phyloP scores from a whole-genome alignment of 441 rosid species.

The Erodium moschatum region DNA sequence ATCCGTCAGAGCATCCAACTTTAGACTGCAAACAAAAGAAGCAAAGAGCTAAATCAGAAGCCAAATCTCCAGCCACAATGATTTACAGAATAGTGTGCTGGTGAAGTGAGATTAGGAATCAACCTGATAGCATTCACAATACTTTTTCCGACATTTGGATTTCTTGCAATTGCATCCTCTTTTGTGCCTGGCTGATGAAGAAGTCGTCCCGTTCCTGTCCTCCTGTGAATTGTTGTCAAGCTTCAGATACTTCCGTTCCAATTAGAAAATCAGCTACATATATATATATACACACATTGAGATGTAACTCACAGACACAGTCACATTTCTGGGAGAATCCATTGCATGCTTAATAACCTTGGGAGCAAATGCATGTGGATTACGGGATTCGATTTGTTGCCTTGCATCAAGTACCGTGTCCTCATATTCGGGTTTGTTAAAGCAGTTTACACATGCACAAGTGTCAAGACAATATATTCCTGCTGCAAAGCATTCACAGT shows the following conservation, averaged over 20 bases:
- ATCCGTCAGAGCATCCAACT: slow-evolving; percentile 51
- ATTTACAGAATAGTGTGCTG: not conserved
- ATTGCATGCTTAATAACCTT: slow-evolving; percentile 33
- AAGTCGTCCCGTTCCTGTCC: slow-evolving; percentile 27
- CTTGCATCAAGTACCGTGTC: slow-evolving; percentile 47
- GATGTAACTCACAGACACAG: slow-evolving; percentile 23
- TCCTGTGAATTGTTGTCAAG: slow-evolving; percentile 30
- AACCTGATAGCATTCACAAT: slow-evolving; percentile 77
- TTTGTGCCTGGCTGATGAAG: slow-evolving; percentile 53
- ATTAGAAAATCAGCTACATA: slow-evolving; percentile 18
- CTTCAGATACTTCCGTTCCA: not conserved
- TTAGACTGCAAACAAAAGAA: slow-evolving; percentile 25
- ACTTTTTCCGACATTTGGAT: slow-evolving; percentile 57
- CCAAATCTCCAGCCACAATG: not conserved
- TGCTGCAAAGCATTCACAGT: slow-evolving; percentile 67
- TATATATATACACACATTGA: slow-evolving; percentile 6
- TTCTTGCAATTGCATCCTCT: slow-evolving; percentile 65
- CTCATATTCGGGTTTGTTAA: slow-evolving; percentile 47
- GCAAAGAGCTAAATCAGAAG: slow-evolving; percentile 1
- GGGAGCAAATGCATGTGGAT: slow-evolving; percentile 65
- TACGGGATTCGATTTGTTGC: slow-evolving; percentile 49
- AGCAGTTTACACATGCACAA: slow-evolving; percentile 56
- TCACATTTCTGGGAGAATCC: slow-evolving; percentile 23
- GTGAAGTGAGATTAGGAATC: slow-evolving; percentile 20
- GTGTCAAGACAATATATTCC: slow-evolving; percentile 48